Evolutionary conservation across 768 basidiomycete species (phyloP).

Genomic region (Tephrocybe sp.): DNA sequence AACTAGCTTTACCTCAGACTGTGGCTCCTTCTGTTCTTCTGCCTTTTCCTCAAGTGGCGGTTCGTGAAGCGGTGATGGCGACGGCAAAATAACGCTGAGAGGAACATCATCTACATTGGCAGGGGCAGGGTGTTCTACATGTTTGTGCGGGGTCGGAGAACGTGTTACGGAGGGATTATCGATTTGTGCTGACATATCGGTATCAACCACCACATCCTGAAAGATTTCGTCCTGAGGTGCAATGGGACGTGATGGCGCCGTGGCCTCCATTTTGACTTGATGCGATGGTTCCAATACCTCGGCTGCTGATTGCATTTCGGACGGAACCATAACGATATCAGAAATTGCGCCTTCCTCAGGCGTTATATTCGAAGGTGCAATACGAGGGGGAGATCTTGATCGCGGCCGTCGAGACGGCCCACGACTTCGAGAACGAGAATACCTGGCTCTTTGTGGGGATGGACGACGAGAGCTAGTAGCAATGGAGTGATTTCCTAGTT

Average conservation of each 20-base stretch:
- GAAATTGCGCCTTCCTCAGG: neutral
- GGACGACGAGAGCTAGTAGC: conserved; percentile 22
- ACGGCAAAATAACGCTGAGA: neutral
- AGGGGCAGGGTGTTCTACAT: too few relatives aligned
- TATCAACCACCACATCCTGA: too few relatives aligned
- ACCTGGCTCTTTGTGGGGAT: conserved; percentile 11
- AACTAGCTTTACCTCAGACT: neutral
- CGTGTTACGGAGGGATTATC: too few relatives aligned
- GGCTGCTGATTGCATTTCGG: neutral
- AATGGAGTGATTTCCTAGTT: conserved; percentile 30
- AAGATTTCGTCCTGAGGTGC: too few relatives aligned
- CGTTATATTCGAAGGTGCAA: neutral
- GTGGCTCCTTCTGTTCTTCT: conserved; percentile 14
- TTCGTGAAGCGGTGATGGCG: too few relatives aligned
- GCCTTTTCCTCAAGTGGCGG: neutral
- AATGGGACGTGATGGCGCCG: neutral
- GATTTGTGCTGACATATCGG: neutral
- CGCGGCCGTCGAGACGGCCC: conserved; percentile 7
- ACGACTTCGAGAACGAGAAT: conserved; percentile 16
- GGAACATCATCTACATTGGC: too few relatives aligned
- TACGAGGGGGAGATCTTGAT: conserved; percentile 12
- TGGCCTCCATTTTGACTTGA: neutral
- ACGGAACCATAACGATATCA: neutral
- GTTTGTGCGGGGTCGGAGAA: too few relatives aligned
- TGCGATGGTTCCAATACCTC: neutral